Evolutionary conservation across 2,329 filamentous ascomycete genomes (phyloP).

Genomic region (Curvularia verruculosa): DNA sequence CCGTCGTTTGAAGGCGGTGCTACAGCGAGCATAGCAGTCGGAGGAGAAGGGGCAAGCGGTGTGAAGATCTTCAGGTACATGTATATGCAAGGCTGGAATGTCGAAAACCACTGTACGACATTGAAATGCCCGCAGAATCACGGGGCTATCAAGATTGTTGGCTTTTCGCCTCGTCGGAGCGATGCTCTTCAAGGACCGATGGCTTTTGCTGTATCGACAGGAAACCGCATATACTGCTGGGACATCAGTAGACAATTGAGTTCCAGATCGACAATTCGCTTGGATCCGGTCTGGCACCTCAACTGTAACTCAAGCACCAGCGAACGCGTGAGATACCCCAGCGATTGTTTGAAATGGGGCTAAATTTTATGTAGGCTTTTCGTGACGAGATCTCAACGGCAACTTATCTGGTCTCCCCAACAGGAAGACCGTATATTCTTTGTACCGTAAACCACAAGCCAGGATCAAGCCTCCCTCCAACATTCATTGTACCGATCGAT

Average conservation of each 20-base stretch:
- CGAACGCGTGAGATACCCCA: constrained; percentile 17
- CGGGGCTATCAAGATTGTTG: constrained; percentile 22
- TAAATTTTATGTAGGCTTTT: constrained; percentile 19
- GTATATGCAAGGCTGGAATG: constrained; percentile 19
- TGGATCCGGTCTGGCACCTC: constrained; percentile 15
- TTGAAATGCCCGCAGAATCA: constrained; percentile 23
- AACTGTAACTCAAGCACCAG: constrained; percentile 15
- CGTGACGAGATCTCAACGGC: constrained; percentile 26
- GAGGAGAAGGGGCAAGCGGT: constrained; percentile 28
- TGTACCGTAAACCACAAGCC: constrained; percentile 26
- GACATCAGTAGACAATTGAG: constrained; percentile 5
- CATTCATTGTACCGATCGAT: constrained; percentile 26
- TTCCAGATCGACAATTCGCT: neutral
- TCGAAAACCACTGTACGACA: constrained; percentile 9
- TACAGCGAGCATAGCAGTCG: constrained; percentile 26
- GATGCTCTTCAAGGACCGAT: constrained; percentile 13
- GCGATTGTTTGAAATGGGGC: neutral
- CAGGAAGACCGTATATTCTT: constrained; percentile 23
- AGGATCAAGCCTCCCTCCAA: constrained; percentile 22
- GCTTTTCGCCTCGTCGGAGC: constrained; percentile 20
- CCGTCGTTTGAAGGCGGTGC: constrained; percentile 7
- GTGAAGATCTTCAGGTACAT: constrained; percentile 27
- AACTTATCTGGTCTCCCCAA: constrained; percentile 21
- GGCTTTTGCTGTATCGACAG: constrained; percentile 24
- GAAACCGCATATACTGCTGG: constrained; percentile 29